A percentile compares a stretch with the other conserved stretches of the same genome.
These are phyloP conservation scores for Trebouxiophyceae sp. DNA, from an alignment of 163 green algal species.

Conservation along the genomic window DNA sequence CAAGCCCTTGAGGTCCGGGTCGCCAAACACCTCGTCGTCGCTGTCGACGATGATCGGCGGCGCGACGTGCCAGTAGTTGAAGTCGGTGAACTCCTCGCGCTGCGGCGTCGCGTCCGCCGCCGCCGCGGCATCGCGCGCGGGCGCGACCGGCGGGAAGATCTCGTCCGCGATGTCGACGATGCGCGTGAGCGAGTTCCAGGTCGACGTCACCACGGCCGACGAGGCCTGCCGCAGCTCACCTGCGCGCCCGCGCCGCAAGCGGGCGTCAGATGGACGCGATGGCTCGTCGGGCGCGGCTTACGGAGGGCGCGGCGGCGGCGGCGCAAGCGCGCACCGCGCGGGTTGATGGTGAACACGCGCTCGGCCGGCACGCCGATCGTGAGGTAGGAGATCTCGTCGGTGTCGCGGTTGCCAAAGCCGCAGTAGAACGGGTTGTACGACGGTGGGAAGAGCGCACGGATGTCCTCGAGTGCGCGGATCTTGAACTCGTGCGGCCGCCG, in stretches of 20 bases:
- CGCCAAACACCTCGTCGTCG: too few species aligned
- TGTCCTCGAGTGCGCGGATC: constrained; percentile 69
- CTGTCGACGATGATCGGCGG: too few species aligned
- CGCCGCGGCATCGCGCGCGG: background rate
- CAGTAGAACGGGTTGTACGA: constrained; percentile 91
- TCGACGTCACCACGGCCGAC: constrained; percentile 19
- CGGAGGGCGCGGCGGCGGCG: too few species aligned
- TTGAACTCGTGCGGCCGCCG: constrained; percentile 95
- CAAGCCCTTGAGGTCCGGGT: too few species aligned
- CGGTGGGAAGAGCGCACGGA: constrained; percentile 79
- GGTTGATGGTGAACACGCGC: constrained; percentile 96
- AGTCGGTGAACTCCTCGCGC: constrained; percentile 29
- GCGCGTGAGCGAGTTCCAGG: constrained; percentile 17
- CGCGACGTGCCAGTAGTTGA: constrained; percentile 25
- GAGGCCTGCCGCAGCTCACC: constrained; percentile 34
- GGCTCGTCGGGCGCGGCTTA: too few species aligned
- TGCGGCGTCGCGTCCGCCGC: background rate
- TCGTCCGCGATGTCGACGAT: constrained; percentile 61
- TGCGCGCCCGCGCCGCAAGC: constrained; percentile 18
- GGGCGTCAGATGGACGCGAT: too few species aligned
- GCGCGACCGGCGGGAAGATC: constrained; percentile 56
- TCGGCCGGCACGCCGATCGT: constrained; percentile 59
- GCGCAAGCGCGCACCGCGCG: constrained; percentile 30
- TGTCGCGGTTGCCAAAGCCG: constrained; percentile 90
- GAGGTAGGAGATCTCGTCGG: constrained; percentile 85